Base-by-base conservation (phyloP, 2,329 filamentous ascomycete species). In the Botrytis elliptica region DNA sequence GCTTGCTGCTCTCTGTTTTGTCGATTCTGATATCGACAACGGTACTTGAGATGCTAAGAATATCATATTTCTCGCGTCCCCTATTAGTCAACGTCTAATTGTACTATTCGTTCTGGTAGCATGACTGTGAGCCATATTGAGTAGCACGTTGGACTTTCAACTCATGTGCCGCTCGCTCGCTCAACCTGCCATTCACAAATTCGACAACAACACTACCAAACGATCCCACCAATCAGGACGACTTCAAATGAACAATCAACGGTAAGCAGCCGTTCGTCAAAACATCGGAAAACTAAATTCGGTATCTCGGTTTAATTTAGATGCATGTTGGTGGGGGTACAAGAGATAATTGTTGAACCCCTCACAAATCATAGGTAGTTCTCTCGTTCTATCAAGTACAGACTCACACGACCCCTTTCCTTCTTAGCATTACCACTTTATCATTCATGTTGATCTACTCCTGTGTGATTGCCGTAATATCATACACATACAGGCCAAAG, bases 271-370 rank as follows among this genome's bases (percentile, higher is more conserved):
- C n/a, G 40, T 29, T 46, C 62, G 40, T 16, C n/a, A 22, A 55
- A 67, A 55, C 65, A n/a, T 40, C 33, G 64, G 64, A 67, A 52
- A 14, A 10, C 44, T 33, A 2, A 20, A 67, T 55, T 67, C 46
- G 46, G 64, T 29, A 67, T 52, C 25, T 67, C 64, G 60, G 60
- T 64, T 44, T 22, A 64, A 64, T 64, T 29, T 29, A 64, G 16
- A 44, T 29, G 22, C 22, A 40, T 63, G 25, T 40, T 29, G 60
- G 25, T 29, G 60, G 40, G 62, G 62, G 38, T 14, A 44, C 62
- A 64, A 64, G 40, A 9, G 44, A 22, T 44, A 14, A 33, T 64
- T 14, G 62, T 64, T 64, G 62, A 64, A 33, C 62, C 12, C 62
- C 62, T 63, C 60, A 42, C 60, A 42, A 57, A 29, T 29, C 52